phyloP scores from a whole-genome alignment of 1,139 yeast species.

The Hyphopichia fennica region DNA sequence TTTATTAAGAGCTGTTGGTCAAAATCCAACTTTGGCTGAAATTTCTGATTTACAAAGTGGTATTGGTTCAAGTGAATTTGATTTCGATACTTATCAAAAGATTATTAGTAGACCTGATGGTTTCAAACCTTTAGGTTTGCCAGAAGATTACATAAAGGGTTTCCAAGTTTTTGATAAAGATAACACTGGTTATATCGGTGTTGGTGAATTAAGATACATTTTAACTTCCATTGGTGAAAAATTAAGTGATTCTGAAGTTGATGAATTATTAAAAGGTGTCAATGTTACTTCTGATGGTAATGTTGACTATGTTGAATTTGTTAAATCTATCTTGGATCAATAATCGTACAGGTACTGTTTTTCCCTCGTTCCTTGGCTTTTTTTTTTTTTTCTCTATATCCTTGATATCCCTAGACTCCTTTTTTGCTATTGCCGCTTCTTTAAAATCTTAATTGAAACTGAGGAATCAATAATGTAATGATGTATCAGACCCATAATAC shows the following conservation, averaged over 20 bases:
- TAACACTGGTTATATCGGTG: constrained; percentile 92
- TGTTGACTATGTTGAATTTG: constrained; percentile 93
- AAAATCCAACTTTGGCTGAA: constrained; percentile 94
- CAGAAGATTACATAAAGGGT: constrained; percentile 95
- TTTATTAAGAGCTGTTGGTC: constrained; percentile 93
- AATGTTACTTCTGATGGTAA: constrained; percentile 91
- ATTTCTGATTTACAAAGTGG: constrained; percentile 68
- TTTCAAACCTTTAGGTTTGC: constrained; percentile 85
- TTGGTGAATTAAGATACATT: constrained; percentile 93
- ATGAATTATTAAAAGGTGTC: constrained; percentile 93
- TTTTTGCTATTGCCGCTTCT: too few species aligned
- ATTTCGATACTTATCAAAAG: constrained; percentile 75
- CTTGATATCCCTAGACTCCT: neutral
- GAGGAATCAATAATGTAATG: too few species aligned
- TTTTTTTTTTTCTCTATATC: neutral
- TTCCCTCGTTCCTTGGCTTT: neutral
- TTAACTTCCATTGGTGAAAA: constrained; percentile 94
- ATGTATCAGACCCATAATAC: too few species aligned
- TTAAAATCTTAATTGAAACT: too few species aligned
- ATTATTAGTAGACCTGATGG: constrained; percentile 87
- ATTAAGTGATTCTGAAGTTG: constrained; percentile 86
- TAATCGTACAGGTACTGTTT: constrained; percentile 20
- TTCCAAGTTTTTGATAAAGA: constrained; percentile 98
- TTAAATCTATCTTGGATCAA: constrained; percentile 89
- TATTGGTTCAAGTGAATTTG: constrained; percentile 50